phyloP scores from a whole-genome alignment of 495 filamentous ascomycete genomes.

The Penicillium atrosanguineum region DNA sequence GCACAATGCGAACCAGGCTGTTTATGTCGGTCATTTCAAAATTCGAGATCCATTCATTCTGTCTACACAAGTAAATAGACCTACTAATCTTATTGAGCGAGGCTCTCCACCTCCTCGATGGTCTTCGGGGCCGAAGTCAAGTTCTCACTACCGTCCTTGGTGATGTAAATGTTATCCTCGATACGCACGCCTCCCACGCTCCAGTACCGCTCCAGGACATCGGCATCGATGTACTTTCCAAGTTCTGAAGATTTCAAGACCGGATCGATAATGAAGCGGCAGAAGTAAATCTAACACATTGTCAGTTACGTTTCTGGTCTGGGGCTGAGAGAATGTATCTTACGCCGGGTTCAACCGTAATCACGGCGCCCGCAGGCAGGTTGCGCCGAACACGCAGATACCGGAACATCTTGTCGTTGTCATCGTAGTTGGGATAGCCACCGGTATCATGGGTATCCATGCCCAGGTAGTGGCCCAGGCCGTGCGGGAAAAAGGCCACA shows the following conservation, averaged over 20 bases:
- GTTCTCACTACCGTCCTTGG: conserved; percentile 72
- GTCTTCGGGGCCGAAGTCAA: conserved; percentile 75
- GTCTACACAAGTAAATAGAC: neutral
- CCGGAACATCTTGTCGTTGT: conserved; percentile 78
- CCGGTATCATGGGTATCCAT: conserved; percentile 96
- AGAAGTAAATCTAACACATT: conserved; percentile 71
- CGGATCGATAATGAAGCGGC: conserved; percentile 85
- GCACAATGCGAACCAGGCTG: neutral
- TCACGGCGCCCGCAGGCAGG: conserved; percentile 71
- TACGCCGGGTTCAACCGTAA: conserved; percentile 89
- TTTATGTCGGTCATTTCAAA: neutral
- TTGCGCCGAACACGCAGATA: conserved; percentile 80
- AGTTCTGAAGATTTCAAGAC: conserved; percentile 69
- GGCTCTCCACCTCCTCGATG: conserved; percentile 63
- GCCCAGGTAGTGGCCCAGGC: conserved; percentile 86
- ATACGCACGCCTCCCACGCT: conserved; percentile 82
- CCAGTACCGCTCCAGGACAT: conserved; percentile 80
- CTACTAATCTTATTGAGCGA: conserved; percentile 22
- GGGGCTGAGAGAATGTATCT: conserved; percentile 21
- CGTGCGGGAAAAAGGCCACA: conserved; percentile 89
- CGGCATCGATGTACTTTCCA: conserved; percentile 67
- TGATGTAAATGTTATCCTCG: conserved; percentile 76
- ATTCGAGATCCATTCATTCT: neutral
- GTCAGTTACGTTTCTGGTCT: conserved; percentile 5
- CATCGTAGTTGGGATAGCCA: conserved; percentile 80